phyloP scores from a whole-genome alignment of 176 grass and related monocot species.

The Elymus sibiricus region DNA sequence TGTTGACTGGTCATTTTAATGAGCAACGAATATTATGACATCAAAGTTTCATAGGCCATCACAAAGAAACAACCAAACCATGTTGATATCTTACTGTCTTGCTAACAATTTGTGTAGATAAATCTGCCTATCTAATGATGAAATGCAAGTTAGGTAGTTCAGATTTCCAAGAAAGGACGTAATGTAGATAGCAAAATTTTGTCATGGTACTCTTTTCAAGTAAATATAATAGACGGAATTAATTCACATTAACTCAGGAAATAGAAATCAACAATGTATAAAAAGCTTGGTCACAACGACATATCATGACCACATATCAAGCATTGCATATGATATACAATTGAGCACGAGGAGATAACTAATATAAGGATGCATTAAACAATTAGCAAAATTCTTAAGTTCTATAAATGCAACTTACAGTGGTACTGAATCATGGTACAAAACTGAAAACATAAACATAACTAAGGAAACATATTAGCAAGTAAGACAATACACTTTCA shows the following conservation, averaged over 20 bases:
- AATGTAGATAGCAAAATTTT: background rate
- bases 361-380: background rate
- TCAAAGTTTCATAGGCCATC: background rate
- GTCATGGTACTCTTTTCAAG: background rate
- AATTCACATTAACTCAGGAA: background rate
- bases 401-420: background rate
- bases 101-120: background rate
- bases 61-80: background rate
- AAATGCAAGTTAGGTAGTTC: background rate
- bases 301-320: too few relatives aligned
- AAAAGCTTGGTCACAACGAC: too few relatives aligned
- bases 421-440: too few relatives aligned
- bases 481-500: background rate
- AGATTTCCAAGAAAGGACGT: background rate
- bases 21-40: background rate
- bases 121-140: background rate
- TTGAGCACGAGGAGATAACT: too few relatives aligned
- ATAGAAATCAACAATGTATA: background rate
- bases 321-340: too few relatives aligned
- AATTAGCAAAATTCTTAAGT: background rate
- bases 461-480: background rate
- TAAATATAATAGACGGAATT: background rate
- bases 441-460: background rate
- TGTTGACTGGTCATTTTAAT: background rate
- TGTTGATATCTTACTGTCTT: background rate